Conservation (phyloP, 2,329 filamentous ascomycete species). For the Colletotrichum truncatum region DNA sequence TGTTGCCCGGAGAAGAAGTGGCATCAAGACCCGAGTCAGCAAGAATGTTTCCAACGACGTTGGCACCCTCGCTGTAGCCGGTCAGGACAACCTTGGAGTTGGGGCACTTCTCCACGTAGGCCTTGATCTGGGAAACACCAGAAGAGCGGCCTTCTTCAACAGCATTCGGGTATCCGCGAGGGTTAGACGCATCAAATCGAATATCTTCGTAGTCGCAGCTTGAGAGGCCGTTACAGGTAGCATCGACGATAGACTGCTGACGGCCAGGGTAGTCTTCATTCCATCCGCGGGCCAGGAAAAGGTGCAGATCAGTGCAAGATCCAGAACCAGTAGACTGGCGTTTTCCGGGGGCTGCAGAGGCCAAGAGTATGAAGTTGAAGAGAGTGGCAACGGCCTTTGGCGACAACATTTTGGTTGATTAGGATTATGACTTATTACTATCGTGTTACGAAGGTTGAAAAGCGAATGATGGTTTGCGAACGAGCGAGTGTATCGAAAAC, state of each 20-base stretch:
- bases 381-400: slow-evolving; percentile 6
- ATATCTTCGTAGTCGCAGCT: slow-evolving; percentile 45
- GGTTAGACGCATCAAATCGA: slow-evolving; percentile 38
- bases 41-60: slow-evolving; percentile 47
- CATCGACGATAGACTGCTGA: slow-evolving; percentile 36
- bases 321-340: slow-evolving; percentile 21
- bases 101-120: slow-evolving; percentile 49
- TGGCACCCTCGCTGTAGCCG: slow-evolving; percentile 51
- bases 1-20: slow-evolving; percentile 38
- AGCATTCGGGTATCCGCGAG: slow-evolving; percentile 44
- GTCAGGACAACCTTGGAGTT: slow-evolving; percentile 48
- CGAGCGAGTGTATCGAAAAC: neutral
- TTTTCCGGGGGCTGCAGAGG: slow-evolving; percentile 26
- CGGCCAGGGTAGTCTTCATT: slow-evolving; percentile 41
- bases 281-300: slow-evolving; percentile 40
- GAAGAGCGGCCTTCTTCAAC: slow-evolving; percentile 46
- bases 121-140: slow-evolving; percentile 47
- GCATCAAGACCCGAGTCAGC: slow-evolving; percentile 39
- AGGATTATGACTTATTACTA: slow-evolving; percentile 4
- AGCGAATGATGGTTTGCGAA: slow-evolving; percentile 12
- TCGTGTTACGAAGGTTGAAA: neutral
- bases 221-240: slow-evolving; percentile 37
- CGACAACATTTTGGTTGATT: slow-evolving; percentile 21
- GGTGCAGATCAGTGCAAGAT: slow-evolving; percentile 39
- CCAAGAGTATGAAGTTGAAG: slow-evolving; percentile 24